A percentile compares a stretch with the other conserved stretches of the same genome.
These are phyloP conservation scores for Myriosclerotinia duriaeana DNA, from an alignment of 2,329 filamentous ascomycete genomes.

Conservation along the genomic window DNA sequence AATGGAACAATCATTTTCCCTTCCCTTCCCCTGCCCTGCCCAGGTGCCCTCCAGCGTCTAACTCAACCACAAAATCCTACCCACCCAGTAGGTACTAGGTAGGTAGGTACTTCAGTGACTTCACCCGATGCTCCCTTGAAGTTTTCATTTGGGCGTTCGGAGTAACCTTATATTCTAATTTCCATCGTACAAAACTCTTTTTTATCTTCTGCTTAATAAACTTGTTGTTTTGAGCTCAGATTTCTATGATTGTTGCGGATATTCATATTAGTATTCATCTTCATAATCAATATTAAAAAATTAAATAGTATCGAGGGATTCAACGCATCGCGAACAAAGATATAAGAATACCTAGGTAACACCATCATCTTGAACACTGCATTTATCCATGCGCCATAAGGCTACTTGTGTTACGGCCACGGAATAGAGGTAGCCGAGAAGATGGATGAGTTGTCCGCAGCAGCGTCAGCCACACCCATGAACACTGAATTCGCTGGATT, in stretches of 20 bases:
- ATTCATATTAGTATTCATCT: too few species aligned
- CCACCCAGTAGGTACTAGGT: too few species aligned
- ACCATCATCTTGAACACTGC: background rate
- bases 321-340: background rate
- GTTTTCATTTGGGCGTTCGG: background rate
- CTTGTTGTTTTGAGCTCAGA: background rate
- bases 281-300: too few species aligned
- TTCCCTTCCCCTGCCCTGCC: too few species aligned
- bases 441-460: background rate
- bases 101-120: background rate
- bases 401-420: background rate
- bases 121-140: background rate
- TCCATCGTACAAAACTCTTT: background rate
- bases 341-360: background rate
- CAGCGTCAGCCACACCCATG: constrained; percentile 13
- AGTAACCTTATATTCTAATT: background rate
- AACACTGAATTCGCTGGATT: background rate
- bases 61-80: background rate
- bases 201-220: background rate
- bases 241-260: background rate
- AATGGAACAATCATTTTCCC: background rate
- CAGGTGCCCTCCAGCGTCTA: background rate
- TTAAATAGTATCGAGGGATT: background rate
- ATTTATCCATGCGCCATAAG: background rate
- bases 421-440: background rate